These are phyloP conservation scores for Metschnikowia similis DNA, from an alignment of 805 yeast genomes.

Conservation along the genomic window DNA sequence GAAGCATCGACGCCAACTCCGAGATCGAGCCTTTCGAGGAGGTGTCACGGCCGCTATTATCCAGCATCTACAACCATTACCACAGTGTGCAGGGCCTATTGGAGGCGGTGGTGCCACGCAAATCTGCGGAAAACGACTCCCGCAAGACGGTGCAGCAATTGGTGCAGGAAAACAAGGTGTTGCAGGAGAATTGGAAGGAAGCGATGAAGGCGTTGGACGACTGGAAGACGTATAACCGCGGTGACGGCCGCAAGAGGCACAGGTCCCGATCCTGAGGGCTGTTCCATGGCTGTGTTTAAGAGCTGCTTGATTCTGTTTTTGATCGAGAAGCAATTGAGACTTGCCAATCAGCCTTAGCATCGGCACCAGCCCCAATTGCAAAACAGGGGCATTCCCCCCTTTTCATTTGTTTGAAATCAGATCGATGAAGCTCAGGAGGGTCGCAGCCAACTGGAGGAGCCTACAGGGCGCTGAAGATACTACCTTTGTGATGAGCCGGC, in stretches of 20 bases:
- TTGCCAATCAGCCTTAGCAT: no score
- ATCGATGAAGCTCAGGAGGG: no score
- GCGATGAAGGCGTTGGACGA: constrained; percentile 37
- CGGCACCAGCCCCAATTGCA: no score
- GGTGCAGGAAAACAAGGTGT: constrained; percentile 29
- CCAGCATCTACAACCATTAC: constrained; percentile 31
- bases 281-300: no score
- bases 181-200: constrained; percentile 36
- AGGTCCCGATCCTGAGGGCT: neutral
- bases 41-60: constrained; percentile 31
- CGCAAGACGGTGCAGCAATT: constrained; percentile 19
- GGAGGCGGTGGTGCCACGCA: constrained; percentile 6
- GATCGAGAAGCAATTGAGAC: neutral
- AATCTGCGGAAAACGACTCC: constrained; percentile 10
- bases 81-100: constrained; percentile 23
- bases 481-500: no score
- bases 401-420: no score
- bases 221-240: constrained; percentile 29
- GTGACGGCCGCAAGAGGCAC: neutral
- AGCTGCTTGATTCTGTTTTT: neutral
- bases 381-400: no score
- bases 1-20: constrained; percentile 14
- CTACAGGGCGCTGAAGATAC: no score
- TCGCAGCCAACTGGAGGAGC: no score
- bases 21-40: constrained; percentile 36